Percentiles rank a stretch among this genome's conserved stretches.
These are phyloP conservation scores for Cystobasidium sp. DNA, from an alignment of 1,284 basidiomycete genomes.

Conservation along the genomic window DNA sequence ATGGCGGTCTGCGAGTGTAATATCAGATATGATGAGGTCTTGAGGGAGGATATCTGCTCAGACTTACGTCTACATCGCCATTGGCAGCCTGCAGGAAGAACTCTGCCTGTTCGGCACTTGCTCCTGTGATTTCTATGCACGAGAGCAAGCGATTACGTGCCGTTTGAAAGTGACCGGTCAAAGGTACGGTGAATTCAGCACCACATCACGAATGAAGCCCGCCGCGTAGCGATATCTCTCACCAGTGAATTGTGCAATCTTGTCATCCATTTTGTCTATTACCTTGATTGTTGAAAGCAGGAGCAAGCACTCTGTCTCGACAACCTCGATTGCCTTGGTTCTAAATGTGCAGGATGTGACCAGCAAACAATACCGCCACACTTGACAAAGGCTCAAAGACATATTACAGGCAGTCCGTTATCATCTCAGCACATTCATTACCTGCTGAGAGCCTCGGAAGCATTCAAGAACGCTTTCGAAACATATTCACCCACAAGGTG, in stretches of 20 bases:
- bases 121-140: conserved; percentile 56
- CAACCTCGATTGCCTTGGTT: conserved; percentile 1
- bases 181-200: neutral
- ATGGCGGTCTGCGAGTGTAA: conserved; percentile 53
- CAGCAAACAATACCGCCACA: too few relatives aligned
- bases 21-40: neutral
- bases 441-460: too few relatives aligned
- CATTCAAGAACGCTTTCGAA: too few relatives aligned
- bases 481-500: too few relatives aligned
- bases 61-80: conserved; percentile 54
- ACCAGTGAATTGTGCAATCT: conserved; percentile 44
- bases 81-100: conserved; percentile 57
- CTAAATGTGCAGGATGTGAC: too few relatives aligned
- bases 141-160: conserved; percentile 10
- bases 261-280: conserved; percentile 31
- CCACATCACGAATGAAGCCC: too few relatives aligned
- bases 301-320: neutral
- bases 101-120: conserved; percentile 54
- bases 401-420: too few relatives aligned
- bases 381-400: too few relatives aligned
- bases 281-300: neutral
- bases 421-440: too few relatives aligned
- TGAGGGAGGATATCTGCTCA: neutral
- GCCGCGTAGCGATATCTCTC: neutral
- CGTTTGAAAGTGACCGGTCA: too few relatives aligned